Evolutionary conservation across 148 eudicot genomes (phyloP), one percentile per base, ranked within the genome.

Genomic region (Rhododendron vialii): DNA sequence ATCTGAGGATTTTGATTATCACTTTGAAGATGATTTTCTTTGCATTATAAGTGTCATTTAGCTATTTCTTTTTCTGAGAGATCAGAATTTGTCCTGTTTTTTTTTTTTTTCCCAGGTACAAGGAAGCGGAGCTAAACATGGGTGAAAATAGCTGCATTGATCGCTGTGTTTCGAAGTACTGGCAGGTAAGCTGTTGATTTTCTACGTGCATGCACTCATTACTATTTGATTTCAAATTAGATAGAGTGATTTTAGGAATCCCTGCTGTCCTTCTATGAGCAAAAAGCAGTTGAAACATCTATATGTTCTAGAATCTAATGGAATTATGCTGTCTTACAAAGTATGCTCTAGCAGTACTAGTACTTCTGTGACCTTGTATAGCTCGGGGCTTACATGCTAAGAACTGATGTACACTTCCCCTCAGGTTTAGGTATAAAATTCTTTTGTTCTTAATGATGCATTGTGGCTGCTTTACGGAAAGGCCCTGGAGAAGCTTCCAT

Each of bases 111-210:
- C 1, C 50, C 89, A 95, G 98, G 92, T 96, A 93, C 93, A 96
- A 95, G 91, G 99, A 96, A 36, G 85, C 93, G 55, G 99, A 94
- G 88, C 89, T 96, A 53, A 90, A 93, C 88, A 94, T 96, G 93
- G 98, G 95, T 83, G 98, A 96, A 91, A 96, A 90, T 86, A 93
- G 90, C 48, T 96, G 99, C 91, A 92, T 96, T 33, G 98, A 96
- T 86, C 94, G 98, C 24, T 94, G 99, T 87, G 99, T 95, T 57
- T 94, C 99, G 45, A 96, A 95, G 88, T 96, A 96, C 84, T 93
- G 95, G 94, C 98, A 95, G 95, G 98, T 95, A 90, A 85, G 14
- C 47, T 41, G 28, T 18, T 76, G 47, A 15, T 55, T 30, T 53
- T 45, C 11, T 38, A 30, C 15, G 3, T 20, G 1, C 26, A 13